These are phyloP conservation scores for Pulveroboletus sp. DNA, from an alignment of 768 basidiomycete species.

Conservation along the genomic window DNA sequence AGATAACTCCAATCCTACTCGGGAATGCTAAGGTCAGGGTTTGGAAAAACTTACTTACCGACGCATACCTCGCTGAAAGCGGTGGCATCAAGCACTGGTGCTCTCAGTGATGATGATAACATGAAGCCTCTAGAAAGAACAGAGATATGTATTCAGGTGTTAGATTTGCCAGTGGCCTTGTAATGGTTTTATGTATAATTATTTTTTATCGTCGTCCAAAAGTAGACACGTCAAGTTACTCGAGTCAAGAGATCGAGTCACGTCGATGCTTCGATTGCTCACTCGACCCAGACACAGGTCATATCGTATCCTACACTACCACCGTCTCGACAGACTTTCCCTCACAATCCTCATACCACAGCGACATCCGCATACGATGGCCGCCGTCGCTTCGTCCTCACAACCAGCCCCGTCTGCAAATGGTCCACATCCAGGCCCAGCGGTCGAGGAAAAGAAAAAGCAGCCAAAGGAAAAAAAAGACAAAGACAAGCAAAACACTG, in stretches of 20 bases:
- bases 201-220: slow-evolving; percentile 20
- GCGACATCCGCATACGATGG: slow-evolving; percentile 38
- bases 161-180: no score
- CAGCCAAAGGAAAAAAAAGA: slow-evolving; percentile 45
- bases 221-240: no score
- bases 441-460: slow-evolving; percentile 31
- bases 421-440: slow-evolving; percentile 39
- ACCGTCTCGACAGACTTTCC: slow-evolving; percentile 5
- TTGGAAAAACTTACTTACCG: no score
- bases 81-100: no score
- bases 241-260: slow-evolving; percentile 20
- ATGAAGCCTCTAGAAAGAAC: no score
- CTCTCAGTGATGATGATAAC: no score
- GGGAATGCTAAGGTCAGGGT: no score
- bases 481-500: slow-evolving; percentile 28
- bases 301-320: slow-evolving; percentile 22
- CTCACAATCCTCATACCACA: slow-evolving; percentile 5
- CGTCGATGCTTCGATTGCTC: slow-evolving; percentile 34
- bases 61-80: no score
- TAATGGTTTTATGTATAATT: no score
- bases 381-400: slow-evolving; percentile 55
- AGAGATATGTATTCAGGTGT: no score
- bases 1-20: no score
- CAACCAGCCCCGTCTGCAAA: slow-evolving; percentile 46
- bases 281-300: slow-evolving; percentile 28